Evolutionary conservation across 2,329 filamentous ascomycete genomes (phyloP).

Genomic region (Colletotrichum zoysiae): DNA sequence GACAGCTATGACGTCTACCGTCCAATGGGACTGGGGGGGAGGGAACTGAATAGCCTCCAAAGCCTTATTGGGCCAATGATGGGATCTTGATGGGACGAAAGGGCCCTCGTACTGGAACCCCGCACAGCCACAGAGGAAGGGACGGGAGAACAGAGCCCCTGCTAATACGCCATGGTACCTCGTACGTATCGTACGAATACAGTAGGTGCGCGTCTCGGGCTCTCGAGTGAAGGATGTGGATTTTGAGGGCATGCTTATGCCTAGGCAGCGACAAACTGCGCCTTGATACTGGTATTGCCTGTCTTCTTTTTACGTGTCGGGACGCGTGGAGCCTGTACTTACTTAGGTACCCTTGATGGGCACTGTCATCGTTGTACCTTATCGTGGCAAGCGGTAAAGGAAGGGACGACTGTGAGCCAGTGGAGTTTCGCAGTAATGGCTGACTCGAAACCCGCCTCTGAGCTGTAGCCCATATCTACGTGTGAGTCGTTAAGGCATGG

Average conservation of each 20-base stretch:
- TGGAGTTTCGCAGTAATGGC: not conserved
- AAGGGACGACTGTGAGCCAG: not conserved
- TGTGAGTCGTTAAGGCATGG: not conserved
- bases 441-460: not conserved
- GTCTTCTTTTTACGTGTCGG: not conserved
- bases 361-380: not conserved
- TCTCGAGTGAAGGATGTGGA: not conserved
- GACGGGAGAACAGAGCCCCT: not conserved
- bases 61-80: not conserved
- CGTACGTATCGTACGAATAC: no score
- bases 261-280: not conserved
- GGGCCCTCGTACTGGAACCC: slow-evolving; percentile 19
- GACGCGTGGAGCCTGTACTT: not conserved
- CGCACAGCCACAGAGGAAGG: slow-evolving; percentile 35
- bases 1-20: slow-evolving; percentile 29
- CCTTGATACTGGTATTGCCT: not conserved
- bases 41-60: slow-evolving; percentile 25
- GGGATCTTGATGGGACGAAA: slow-evolving; percentile 25
- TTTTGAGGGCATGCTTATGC: not conserved
- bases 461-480: not conserved
- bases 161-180: not conserved
- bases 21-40: slow-evolving; percentile 31
- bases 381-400: slow-evolving; percentile 1
- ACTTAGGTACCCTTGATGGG: no score
- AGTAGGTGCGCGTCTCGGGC: not conserved